Conservation (phyloP, 768 basidiomycete genomes). For the Leccinum longicurvipes region DNA sequence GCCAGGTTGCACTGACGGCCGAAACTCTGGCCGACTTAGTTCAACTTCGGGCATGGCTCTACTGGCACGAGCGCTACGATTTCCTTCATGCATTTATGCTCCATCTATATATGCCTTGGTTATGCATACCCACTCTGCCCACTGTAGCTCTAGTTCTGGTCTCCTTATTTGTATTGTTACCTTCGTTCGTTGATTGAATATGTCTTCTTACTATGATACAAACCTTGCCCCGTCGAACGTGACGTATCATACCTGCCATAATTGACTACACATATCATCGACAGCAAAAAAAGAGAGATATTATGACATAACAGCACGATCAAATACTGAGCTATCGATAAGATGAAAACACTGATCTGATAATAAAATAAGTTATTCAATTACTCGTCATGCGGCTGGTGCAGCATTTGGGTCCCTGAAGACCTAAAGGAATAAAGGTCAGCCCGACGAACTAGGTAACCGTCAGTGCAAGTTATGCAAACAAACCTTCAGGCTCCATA, state of each 20-base stretch:
- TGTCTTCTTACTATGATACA: background rate
- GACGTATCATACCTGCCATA: background rate
- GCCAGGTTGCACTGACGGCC: conserved; percentile 22
- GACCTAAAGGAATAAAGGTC: conserved; percentile 30
- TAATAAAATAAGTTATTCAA: conserved; percentile 22
- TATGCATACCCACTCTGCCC: conserved; percentile 7
- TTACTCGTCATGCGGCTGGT: conserved; percentile 22
- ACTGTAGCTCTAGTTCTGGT: conserved; percentile 22
- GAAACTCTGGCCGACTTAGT: background rate
- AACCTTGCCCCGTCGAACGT: too few relatives aligned
- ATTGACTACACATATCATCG: background rate
- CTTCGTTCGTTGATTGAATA: conserved; percentile 17
- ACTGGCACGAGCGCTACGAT: background rate
- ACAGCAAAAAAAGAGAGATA: conserved; percentile 6
- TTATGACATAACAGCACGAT: conserved; percentile 7
- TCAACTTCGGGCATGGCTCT: background rate
- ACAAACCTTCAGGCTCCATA: conserved; percentile 74
- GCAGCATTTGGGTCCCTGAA: conserved; percentile 42
- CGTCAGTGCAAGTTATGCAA: background rate
- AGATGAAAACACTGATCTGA: conserved; percentile 6
- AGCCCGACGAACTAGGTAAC: background rate
- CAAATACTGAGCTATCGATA: conserved; percentile 7
- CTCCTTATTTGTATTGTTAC: conserved; percentile 19
- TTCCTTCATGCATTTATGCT: conserved; percentile 1
- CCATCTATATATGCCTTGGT: background rate